phyloP scores from a whole-genome alignment of 1,284 basidiomycete species.

The Sporisorium exsertum region DNA sequence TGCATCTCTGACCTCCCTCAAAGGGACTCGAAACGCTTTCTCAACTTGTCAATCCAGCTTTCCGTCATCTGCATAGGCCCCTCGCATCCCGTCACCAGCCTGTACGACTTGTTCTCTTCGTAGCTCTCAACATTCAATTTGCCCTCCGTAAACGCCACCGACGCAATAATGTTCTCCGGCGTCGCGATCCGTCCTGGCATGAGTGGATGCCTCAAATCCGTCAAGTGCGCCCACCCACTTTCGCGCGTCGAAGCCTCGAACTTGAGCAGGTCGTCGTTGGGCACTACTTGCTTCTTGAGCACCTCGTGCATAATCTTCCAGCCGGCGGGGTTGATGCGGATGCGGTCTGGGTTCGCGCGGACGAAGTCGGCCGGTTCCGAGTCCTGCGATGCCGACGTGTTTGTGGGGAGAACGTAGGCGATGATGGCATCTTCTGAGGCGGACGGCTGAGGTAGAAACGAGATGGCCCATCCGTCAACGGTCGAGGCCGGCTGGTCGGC shows the following conservation, averaged over 20 bases:
- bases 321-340: conserved; percentile 56
- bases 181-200: conserved; percentile 64
- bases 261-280: conserved; percentile 56
- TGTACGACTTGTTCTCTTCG: conserved; percentile 62
- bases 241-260: conserved; percentile 60
- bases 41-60: conserved; percentile 45
- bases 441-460: conserved; percentile 36
- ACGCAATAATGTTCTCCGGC: conserved; percentile 64
- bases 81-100: conserved; percentile 59
- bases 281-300: conserved; percentile 54
- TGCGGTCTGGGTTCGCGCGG: conserved; percentile 50
- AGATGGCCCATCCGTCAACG: conserved; percentile 51
- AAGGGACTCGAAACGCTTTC: conserved; percentile 28
- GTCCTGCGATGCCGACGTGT: conserved; percentile 20
- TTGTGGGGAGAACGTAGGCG: conserved; percentile 41
- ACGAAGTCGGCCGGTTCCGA: conserved; percentile 40
- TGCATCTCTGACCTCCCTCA: neutral
- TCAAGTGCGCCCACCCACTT: conserved; percentile 65
- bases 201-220: conserved; percentile 57
- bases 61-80: conserved; percentile 60
- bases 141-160: conserved; percentile 62
- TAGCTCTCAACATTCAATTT: conserved; percentile 56
- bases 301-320: conserved; percentile 59
- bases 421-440: conserved; percentile 31
- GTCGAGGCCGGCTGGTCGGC: conserved; percentile 10